Base-by-base conservation (phyloP, 1,284 basidiomycete genomes). In the Cryptococcus sp. region DNA sequence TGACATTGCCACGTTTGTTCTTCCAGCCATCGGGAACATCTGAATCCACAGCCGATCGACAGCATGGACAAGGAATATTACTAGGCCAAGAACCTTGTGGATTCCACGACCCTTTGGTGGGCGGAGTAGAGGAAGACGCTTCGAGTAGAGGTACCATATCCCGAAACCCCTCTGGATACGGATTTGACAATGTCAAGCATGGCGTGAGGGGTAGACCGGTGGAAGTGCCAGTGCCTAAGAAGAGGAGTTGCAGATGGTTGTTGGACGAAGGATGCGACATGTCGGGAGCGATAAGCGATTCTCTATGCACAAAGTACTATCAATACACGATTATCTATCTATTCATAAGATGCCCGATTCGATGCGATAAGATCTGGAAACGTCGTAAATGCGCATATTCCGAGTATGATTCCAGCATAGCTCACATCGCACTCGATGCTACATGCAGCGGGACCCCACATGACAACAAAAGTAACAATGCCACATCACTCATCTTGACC, bases 221-320 rank as follows among this genome's bases (percentile, higher is more conserved):
- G 17, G 76, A 78, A 10, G 76, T 77, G 37, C 75, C 78, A 10
- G 78, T 79, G 26, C 78, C 78, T 40, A 78, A 65, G 61, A 79
- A 76, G 37, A 74, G 64, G 54, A 75, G 62, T 48, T 76, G 68
- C 16, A 77, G 61, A 37, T 68, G 66, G 17, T 38, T 19, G 16
- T 34, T 13, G 22, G 41, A 44, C n/a, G 41, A 44, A n/a, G 41
- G 41, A 16, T n/a, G n/a, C n/a, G 41, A 19, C 41, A 44, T 44
- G 41, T 19, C 22, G 41, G 41, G 38, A n/a, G n/a, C n/a, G n/a
- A n/a, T n/a, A n/a, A 34, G 29, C 29, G 8, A 2, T 34, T 34
- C 29, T 34, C 29, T 34, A 34, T 34, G 29, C 8, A 10, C 29
- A 34, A 34, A 13, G 29, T 34, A n/a, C 8, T 5, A 4, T 34